A percentile compares a stretch with the other conserved stretches of the same genome.
Evolutionary conservation across 2,329 filamentous ascomycete genomes (phyloP).

Genomic region (Capronia epimyces): DNA sequence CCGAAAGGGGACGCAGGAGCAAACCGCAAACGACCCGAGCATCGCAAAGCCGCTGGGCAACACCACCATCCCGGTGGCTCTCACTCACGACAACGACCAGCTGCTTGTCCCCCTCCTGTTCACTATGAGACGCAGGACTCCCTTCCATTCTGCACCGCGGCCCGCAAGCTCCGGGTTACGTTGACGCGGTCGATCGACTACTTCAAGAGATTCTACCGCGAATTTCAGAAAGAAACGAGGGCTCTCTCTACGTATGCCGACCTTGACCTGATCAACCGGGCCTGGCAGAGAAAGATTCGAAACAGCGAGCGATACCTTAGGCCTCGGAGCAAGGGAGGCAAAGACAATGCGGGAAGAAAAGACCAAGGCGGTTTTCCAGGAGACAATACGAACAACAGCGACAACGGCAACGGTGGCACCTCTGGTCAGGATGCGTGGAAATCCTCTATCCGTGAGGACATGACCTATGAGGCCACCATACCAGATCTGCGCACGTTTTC

Average conservation of each 20-base stretch:
- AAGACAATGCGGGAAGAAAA: background rate
- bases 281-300: background rate
- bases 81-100: background rate
- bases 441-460: background rate
- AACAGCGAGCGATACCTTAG: constrained; percentile 1
- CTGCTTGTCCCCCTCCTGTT: background rate
- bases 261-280: background rate
- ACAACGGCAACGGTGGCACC: background rate
- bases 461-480: background rate
- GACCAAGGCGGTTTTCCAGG: background rate
- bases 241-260: background rate
- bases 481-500: constrained; percentile 1
- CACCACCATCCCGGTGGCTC: background rate
- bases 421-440: background rate
- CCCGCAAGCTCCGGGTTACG: background rate
- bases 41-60: background rate
- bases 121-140: background rate
- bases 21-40: background rate
- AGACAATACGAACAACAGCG: background rate
- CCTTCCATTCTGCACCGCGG: background rate
- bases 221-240: background rate
- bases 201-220: constrained; percentile 1
- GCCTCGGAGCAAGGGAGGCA: background rate
- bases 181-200: background rate
- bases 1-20: background rate